Base-by-base conservation (phyloP, 2,329 filamentous ascomycete species). In the Aspergillus sp. region DNA sequence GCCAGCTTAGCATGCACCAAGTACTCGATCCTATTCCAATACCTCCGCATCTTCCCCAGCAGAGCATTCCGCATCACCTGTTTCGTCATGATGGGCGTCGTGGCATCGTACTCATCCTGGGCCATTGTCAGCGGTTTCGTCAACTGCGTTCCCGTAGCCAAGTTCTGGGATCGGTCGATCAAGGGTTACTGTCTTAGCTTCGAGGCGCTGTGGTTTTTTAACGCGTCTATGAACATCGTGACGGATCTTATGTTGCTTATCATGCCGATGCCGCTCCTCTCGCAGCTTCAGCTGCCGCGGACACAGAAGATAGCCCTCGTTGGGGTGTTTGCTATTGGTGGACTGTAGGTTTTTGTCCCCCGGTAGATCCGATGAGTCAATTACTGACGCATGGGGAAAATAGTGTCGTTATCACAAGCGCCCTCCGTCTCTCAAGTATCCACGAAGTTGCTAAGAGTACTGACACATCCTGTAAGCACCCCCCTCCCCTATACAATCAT, bases 11-110 rank as follows among this genome's bases (percentile, higher is more conserved):
- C 49, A 43, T 63, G 62, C 48, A 71, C 67, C 35, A 73, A 73
- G 53, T 61, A 67, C 48, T 73, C 70, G 38, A 70, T 74, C 45
- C 59, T 74, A 27, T 62, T 71, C 34, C 71, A 73, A 57, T 73
- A 73, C 49, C 60, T 73, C 7, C 70, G 72, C 29, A 66, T 75
- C 46, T 72, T 74, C 56, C 60, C 55, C 41, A 52, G 55, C 42
- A 58, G 50, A 19, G 49, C 46, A 33, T 65, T 62, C 39, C 59
- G 68, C 19, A 46, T 60, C 5, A 47, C 56, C 29, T 70, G 68
- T 48, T 67, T 61, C 43, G 32, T 55, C 26, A 50, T 73, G 19
- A 57, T 73, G 48, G 48, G 52, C 1, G 41, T 63, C 54, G 50
- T 65, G 9, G 55, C 57, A 4, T 36, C 54, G 3, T 66, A 65